Evolutionary conservation across 2,329 filamentous ascomycete genomes (phyloP), one percentile per base, ranked within the genome.

Genomic region (Aspergillus brunneoviolaceus): DNA sequence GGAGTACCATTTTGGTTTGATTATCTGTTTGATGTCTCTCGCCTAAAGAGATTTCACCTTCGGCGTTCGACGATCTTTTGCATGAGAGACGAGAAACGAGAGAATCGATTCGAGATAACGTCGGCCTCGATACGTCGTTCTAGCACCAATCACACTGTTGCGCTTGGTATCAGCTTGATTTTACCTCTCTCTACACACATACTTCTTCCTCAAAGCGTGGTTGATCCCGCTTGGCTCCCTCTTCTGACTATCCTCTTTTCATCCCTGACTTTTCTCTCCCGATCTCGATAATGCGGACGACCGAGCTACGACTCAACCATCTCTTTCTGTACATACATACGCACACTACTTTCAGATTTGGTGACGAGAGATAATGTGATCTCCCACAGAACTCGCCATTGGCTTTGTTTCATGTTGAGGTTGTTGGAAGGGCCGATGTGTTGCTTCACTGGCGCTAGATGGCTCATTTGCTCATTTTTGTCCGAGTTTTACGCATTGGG

Each of bases 41-140:
- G 58, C 59, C 65, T 55, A 62, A 62, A 62, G 59, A 63, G 63
- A 60, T 63, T 59, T 45, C 39, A 45, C 16, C 39, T 45, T 61
- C 63, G 68, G 65, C 67, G 69, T 71, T 69, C 59, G 63, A 67
- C 60, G 60, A 66, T 69, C 62, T 71, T 68, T 68, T 65, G 64
- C 65, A 70, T 61, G 68, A 71, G 70, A 66, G 60, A 71, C 61
- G 70, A 72, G 70, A 67, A 65, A 72, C 56, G 69, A 70, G 58
- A 70, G 63, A 67, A 69, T 68, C 60, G 63, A 63, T 67, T 65
- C 62, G 53, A 63, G 49, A 63, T 54, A 59, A n/a, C 48, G 51
- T 63, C 55, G 61, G 57, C 60, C 59, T 12, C 33, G n/a, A 45
- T 45, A 19, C 14, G 16, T 45, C 7, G 6, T 45, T 9, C 39